phyloP scores from a whole-genome alignment of 2,329 filamentous ascomycete species.

The Metarhizium sp. region DNA sequence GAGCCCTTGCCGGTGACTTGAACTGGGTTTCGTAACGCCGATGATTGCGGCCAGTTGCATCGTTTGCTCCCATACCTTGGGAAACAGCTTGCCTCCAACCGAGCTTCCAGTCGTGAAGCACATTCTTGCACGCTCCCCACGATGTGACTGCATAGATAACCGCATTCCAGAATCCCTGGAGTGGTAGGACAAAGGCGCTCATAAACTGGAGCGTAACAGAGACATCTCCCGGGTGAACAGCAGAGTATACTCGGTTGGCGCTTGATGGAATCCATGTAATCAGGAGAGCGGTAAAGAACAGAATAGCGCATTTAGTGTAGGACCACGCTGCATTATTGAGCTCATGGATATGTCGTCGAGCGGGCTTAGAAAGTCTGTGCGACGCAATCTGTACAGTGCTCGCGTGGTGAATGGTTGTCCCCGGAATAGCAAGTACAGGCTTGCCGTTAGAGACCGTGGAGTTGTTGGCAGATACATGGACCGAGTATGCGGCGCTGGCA shows the following conservation, averaged over 20 bases:
- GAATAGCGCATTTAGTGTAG: conserved; percentile 58
- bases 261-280: conserved; percentile 70
- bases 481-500: no score
- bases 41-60: no score
- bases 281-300: conserved; percentile 61
- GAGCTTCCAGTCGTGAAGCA: no score
- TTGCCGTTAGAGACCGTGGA: no score
- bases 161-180: conserved; percentile 84
- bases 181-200: conserved; percentile 64
- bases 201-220: conserved; percentile 49
- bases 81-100: no score
- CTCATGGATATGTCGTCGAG: not conserved
- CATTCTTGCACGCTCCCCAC: not conserved
- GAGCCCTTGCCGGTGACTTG: no score
- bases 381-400: not conserved
- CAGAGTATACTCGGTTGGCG: conserved; percentile 63
- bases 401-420: not conserved
- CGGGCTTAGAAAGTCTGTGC: not conserved
- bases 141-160: conserved; percentile 52
- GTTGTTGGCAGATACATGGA: no score
- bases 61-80: no score
- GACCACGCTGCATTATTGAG: conserved; percentile 56
- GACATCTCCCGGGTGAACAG: conserved; percentile 34
- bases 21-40: no score
- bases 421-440: no score